Percentiles rank a stretch among this genome's conserved stretches.
Conservation (phyloP, 2,329 filamentous ascomycete genomes). For the Beauveria pseudobassiana region DNA sequence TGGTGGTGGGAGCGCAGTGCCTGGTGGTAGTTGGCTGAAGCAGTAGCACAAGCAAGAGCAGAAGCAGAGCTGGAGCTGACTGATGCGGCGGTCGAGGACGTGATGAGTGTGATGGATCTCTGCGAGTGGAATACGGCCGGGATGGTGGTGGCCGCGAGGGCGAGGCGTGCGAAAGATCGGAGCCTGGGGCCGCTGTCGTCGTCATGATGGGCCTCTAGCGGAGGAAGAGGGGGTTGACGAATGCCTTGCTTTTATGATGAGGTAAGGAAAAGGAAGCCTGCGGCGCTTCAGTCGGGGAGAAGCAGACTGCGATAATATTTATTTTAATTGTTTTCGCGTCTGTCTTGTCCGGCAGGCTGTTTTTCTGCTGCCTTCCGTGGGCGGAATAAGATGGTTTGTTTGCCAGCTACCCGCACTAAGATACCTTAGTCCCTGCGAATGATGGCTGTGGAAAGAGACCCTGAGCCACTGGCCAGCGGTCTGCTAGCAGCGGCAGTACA, state of each 20-base stretch:
- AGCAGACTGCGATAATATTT: neutral
- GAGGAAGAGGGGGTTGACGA: neutral
- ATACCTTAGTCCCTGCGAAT: neutral
- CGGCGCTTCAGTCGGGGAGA: neutral
- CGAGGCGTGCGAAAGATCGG: conserved; percentile 17
- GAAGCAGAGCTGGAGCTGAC: conserved; percentile 8
- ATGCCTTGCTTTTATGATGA: neutral
- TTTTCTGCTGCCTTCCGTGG: neutral
- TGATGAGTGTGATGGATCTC: conserved; percentile 15
- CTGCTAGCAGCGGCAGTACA: neutral
- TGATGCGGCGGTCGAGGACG: conserved; percentile 18
- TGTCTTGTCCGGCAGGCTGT: neutral
- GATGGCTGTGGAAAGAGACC: neutral
- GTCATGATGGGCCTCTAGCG: conserved; percentile 22
- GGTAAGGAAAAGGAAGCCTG: neutral
- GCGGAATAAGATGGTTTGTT: neutral
- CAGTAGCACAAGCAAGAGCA: conserved; percentile 1
- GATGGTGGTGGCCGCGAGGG: conserved; percentile 23
- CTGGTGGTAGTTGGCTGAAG: neutral
- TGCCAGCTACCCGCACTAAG: neutral
- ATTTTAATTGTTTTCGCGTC: neutral
- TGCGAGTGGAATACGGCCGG: conserved; percentile 26
- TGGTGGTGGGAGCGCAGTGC: conserved; percentile 27
- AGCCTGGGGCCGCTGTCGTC: conserved; percentile 16
- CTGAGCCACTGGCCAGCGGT: neutral